Evolutionary conservation across 2,329 filamentous ascomycete genomes (phyloP).

Genomic region (Penicillium griseofulvum): DNA sequence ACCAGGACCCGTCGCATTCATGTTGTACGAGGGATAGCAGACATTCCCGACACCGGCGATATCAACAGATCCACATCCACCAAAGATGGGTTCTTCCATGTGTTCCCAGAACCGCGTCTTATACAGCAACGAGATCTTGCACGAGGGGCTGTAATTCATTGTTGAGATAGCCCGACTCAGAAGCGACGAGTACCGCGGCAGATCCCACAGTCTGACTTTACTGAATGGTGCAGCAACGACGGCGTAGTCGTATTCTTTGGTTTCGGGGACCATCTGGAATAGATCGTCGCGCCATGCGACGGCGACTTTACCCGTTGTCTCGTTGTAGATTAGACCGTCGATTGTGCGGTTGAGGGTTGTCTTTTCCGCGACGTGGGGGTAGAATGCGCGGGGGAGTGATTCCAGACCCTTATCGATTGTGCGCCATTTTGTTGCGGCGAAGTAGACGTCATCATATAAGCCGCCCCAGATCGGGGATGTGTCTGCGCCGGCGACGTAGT

Average conservation of each 20-base stretch:
- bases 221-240: constrained; percentile 65
- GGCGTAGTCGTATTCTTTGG: constrained; percentile 62
- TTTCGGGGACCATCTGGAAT: constrained; percentile 44
- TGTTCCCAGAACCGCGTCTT: constrained; percentile 62
- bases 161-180: constrained; percentile 49
- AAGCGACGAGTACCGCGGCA: constrained; percentile 55
- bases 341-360: constrained; percentile 59
- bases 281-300: constrained; percentile 54
- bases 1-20: constrained; percentile 37
- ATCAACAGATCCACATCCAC: constrained; percentile 47
- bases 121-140: constrained; percentile 66
- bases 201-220: constrained; percentile 61
- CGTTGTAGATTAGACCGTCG: constrained; percentile 55
- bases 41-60: constrained; percentile 32
- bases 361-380: constrained; percentile 58
- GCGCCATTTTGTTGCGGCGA: constrained; percentile 58
- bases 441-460: constrained; percentile 60
- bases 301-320: constrained; percentile 52
- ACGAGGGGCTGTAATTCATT: constrained; percentile 52
- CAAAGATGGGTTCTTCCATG: constrained; percentile 56
- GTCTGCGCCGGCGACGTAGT: constrained; percentile 49
- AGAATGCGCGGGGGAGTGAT: constrained; percentile 61
- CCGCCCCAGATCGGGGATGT: constrained; percentile 50
- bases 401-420: constrained; percentile 64
- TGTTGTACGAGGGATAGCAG: constrained; percentile 38